These are phyloP conservation scores for Fennellomyces sp. DNA, from an alignment of 371 early-diverging fungal species.

Conservation along the genomic window DNA sequence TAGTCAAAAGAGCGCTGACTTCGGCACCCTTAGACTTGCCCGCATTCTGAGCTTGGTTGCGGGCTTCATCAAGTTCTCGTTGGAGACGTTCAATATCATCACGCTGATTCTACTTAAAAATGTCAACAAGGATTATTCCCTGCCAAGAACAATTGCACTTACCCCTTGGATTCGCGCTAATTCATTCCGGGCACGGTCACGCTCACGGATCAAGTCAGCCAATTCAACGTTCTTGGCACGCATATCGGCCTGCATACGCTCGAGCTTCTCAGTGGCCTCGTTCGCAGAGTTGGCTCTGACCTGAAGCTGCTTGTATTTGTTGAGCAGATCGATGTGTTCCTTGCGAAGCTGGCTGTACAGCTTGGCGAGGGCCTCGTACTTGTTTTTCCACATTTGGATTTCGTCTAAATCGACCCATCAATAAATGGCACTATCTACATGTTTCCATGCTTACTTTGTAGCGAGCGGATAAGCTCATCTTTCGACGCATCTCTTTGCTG, in stretches of 20 bases:
- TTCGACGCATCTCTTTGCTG: constrained; percentile 74
- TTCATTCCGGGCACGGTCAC: constrained; percentile 80
- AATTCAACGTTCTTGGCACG: constrained; percentile 80
- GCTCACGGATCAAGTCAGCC: constrained; percentile 83
- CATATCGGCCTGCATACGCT: constrained; percentile 79
- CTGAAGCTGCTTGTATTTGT: constrained; percentile 83
- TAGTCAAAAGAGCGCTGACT: constrained; percentile 73
- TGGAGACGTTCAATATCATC: constrained; percentile 82
- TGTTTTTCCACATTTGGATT: constrained; percentile 87
- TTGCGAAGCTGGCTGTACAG: constrained; percentile 94
- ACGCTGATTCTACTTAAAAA: constrained; percentile 57
- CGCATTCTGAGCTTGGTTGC: constrained; percentile 77
- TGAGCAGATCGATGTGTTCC: constrained; percentile 92
- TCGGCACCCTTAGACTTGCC: constrained; percentile 80
- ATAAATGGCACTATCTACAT: neutral
- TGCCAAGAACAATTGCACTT: constrained; percentile 7
- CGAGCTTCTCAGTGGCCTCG: constrained; percentile 76
- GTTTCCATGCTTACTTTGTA: constrained; percentile 63
- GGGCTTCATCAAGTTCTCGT: constrained; percentile 77
- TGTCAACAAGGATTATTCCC: neutral
- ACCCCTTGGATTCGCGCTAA: constrained; percentile 63
- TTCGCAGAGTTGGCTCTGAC: constrained; percentile 81
- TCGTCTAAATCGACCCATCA: constrained; percentile 45
- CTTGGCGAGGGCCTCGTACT: constrained; percentile 91
- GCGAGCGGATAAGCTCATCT: constrained; percentile 74